These are phyloP conservation scores for Oldenlandia corymbosa DNA, from an alignment of 257 asterid genomes.

Conservation along the genomic window DNA sequence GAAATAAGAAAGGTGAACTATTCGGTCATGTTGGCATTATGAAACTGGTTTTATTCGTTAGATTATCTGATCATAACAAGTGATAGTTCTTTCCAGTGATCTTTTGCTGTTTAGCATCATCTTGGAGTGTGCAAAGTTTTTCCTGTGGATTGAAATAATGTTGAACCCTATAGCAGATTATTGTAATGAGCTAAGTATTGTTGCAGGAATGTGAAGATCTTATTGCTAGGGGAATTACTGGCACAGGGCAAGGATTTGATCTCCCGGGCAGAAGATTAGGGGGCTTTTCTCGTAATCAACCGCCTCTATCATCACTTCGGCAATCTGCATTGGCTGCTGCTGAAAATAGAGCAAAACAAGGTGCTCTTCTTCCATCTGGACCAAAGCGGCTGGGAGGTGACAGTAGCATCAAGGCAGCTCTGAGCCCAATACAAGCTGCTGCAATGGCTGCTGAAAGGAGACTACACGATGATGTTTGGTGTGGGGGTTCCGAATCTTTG, in stretches of 20 bases:
- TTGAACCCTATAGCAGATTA: no score
- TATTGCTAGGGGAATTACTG: constrained; percentile 63
- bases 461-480: constrained; percentile 72
- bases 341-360: constrained; percentile 45
- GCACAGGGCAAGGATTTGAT: constrained; percentile 79
- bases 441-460: constrained; percentile 98
- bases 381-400: constrained; percentile 74
- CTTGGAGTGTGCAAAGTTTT: not conserved
- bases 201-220: constrained; percentile 76
- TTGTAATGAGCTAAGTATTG: constrained; percentile 1
- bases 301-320: constrained; percentile 47
- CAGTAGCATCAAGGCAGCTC: constrained; percentile 50
- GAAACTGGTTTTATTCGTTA: not conserved
- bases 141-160: no score
- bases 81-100: not conserved
- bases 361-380: constrained; percentile 47
- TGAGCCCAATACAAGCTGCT: constrained; percentile 79
- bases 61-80: not conserved
- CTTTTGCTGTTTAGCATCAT: not conserved
- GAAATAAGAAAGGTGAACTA: constrained; percentile 63
- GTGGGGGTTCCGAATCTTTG: constrained; percentile 59
- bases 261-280: constrained; percentile 74
- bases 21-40: not conserved
- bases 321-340: constrained; percentile 68
- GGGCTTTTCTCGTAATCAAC: constrained; percentile 69